Conservation (phyloP, 1,284 basidiomycete genomes). For the Cystobasidiaceae sp. region DNA sequence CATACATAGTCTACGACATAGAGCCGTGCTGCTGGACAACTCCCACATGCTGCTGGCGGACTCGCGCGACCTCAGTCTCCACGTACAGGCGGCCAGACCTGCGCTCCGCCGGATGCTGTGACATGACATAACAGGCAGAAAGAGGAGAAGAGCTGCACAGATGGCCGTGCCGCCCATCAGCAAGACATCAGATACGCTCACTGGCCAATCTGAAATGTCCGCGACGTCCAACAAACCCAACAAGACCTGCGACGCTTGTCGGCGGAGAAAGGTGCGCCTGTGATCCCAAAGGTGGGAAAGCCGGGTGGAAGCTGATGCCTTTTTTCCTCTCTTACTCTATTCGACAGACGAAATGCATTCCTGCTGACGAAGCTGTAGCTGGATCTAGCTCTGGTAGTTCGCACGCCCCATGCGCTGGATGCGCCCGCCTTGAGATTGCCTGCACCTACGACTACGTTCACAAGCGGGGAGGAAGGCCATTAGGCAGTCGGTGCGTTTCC, state of each 20-base stretch:
- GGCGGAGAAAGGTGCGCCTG: not conserved
- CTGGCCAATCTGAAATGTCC: too few species aligned
- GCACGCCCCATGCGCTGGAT: not conserved
- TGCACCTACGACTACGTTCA: conserved; percentile 19
- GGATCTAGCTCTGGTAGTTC: not conserved
- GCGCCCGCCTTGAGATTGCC: not conserved
- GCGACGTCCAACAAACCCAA: too few species aligned
- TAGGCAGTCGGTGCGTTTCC: not conserved
- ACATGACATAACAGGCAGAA: too few species aligned
- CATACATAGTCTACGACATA: too few species aligned
- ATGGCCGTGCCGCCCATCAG: too few species aligned
- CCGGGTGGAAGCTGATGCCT: not conserved
- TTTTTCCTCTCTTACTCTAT: not conserved
- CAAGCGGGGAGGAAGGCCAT: conserved; percentile 1
- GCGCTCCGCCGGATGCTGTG: too few species aligned
- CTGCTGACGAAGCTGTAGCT: not conserved
- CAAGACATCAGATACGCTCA: too few species aligned
- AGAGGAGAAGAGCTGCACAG: too few species aligned
- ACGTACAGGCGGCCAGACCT: too few species aligned
- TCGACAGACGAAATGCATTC: conserved; percentile 2
- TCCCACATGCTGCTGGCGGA: too few species aligned
- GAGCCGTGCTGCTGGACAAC: too few species aligned
- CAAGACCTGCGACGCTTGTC: conserved; percentile 1
- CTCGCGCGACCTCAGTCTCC: too few species aligned
- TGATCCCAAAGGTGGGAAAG: not conserved